Base-by-base conservation (phyloP, 2,329 filamentous ascomycete genomes). In the Phialemonium atrogriseum region DNA sequence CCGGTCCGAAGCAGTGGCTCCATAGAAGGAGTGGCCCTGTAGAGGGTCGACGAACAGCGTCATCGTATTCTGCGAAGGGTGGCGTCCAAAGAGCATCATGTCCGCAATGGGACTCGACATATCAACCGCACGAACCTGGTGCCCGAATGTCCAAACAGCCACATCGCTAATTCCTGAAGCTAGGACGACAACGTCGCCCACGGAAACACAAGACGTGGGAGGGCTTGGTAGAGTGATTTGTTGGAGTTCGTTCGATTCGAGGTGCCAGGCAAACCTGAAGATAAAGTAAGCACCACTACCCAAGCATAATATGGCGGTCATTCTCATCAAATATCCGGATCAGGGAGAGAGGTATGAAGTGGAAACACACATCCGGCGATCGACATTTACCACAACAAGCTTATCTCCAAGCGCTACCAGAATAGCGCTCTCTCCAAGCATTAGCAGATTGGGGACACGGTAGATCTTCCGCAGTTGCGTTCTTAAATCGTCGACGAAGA, bases 401-500 rank as follows among this genome's bases (percentile, higher is more conserved):
- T 37, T 35, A 17, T 34, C 25, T 6, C 39, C 36, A 8, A 41
- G 13, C 5, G 15, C 33, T 15, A 10, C 2, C 4, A 35, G 6
- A 7, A 4, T 4, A 2, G 18, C 4, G 17, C 12, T 11, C 11
- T 21, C 12, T 18, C 25, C 27, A n/a, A 7, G 17, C 21, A 37
- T n/a, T n/a, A 16, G n/a, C 11, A 24, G 2, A 19, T 10, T 9
- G 6, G 32, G 35, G 3, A 35, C 5, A 8, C 23, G 5, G 18
- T 39, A 39, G 1, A 37, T 22, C 16, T 10, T 35, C n/a, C 37
- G 37, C 27, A 19, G 34, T 7, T 28, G 25, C 15, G 19, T 35
- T 3, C 21, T 20, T 6, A 41, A 23, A 27, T 41, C 34, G 12
- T 41, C 39, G 6, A 41, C 34, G 21, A 41, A 18, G 5, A 35